Evolutionary conservation across 2,329 filamentous ascomycete species (phyloP), one percentile per base, ranked within the genome.

Genomic region (Colletotrichum sp.): DNA sequence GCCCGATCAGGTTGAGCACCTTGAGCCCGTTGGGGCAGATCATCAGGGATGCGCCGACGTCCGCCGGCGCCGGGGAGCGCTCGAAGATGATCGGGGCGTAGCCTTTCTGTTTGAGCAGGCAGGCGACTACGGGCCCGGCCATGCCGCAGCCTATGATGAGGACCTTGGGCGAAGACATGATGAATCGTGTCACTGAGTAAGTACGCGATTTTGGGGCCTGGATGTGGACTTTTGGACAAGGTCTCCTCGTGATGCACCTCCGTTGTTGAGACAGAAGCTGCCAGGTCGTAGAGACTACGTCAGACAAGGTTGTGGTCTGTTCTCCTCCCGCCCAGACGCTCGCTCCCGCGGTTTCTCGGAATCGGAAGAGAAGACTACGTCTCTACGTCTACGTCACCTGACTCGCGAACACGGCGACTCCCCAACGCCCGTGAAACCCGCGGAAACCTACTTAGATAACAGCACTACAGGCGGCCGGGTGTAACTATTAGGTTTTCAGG

Each of bases 11-110:
- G 28, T 78, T 57, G 24, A 81, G 72, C 9, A 81, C 79, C 65
- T 81, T 81, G 6, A 72, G 24, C 65, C 80, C 80, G 60, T 81
- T 81, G 1, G 80, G 78, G 69, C 78, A 79, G 12, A 81, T 71
- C 80, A 81, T 80, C 28, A 81, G 52, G 7, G 80, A 81, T 3
- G 80, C 79, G 3, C 80, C 80, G 5, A 77, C 79, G 71, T 79
- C 80, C 16, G 78, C 79, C 16, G 79, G 76, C 28, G 78, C 59
- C 13, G 57, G 72, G 6, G 79, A 73, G 24, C 79, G 79, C 55
- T 81, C 80, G 73, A 81, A 81, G 26, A 81, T 77, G 28, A 81
- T 78, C 1, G 80, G 80, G 13, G 75, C 63, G 69, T 81, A 81
- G 24, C 80, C 79, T 66, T 81, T 81, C 6, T 76, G 64, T 28